A percentile compares a stretch with the other conserved stretches of the same genome.
These are phyloP conservation scores for Yarrowia phangngaensis DNA, from an alignment of 805 yeast genomes.

Conservation along the genomic window DNA sequence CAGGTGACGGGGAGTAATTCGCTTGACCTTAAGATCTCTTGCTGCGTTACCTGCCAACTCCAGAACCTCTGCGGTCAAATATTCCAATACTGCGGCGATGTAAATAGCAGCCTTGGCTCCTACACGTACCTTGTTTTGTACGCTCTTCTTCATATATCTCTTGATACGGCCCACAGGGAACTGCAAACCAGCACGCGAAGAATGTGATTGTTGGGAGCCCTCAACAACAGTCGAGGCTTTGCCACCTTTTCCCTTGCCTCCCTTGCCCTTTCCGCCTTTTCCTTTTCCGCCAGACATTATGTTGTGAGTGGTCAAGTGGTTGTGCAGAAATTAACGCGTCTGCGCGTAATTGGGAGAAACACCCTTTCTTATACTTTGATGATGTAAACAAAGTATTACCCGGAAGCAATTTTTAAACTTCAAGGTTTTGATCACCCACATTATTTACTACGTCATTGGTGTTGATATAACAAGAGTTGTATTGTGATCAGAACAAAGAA, in stretches of 20 bases:
- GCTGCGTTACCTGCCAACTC: conserved; percentile 99
- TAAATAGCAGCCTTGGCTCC: conserved; percentile 91
- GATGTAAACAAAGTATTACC: conserved; percentile 24
- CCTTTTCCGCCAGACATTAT: conserved; percentile 26
- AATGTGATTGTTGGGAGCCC: conserved; percentile 66
- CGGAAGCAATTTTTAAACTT: too few species aligned
- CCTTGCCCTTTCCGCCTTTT: conserved; percentile 69
- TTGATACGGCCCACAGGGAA: conserved; percentile 99
- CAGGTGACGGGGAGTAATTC: conserved; percentile 96
- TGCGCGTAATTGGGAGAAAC: conserved; percentile 20
- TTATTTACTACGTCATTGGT: too few species aligned
- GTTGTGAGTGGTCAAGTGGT: conserved; percentile 6
- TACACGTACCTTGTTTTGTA: conserved; percentile 77
- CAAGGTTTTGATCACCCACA: conserved; percentile 3
- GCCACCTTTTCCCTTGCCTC: conserved; percentile 94
- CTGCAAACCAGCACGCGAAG: conserved; percentile 84
- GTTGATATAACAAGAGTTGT: too few species aligned
- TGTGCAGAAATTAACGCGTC: conserved; percentile 25
- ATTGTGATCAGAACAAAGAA: too few species aligned
- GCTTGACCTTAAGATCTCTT: conserved; percentile 87
- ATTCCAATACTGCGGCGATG: conserved; percentile 92
- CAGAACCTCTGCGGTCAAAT: conserved; percentile 94
- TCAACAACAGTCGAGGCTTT: conserved; percentile 61
- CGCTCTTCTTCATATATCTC: conserved; percentile 87
- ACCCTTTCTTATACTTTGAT: conserved; percentile 23